Percentiles rank a stretch among this genome's conserved stretches.
Conservation (phyloP, 2,329 filamentous ascomycete species). For the Fusarium pseudograminearum region DNA sequence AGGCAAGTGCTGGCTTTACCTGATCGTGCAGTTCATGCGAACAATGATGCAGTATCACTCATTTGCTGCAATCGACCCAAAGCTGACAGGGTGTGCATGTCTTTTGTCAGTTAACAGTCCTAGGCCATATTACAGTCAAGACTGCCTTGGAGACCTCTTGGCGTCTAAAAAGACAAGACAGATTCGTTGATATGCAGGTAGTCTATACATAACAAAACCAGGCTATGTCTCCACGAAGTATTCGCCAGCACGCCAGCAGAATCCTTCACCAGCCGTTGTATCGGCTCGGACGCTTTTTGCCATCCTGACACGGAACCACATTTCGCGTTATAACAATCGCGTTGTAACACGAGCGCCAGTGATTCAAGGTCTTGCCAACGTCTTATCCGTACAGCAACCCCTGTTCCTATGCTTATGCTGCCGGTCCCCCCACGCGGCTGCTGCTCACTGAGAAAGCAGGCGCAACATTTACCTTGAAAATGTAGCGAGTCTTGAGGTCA, state of each 20-base stretch:
- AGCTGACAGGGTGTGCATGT: constrained; percentile 1
- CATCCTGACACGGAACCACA: not conserved
- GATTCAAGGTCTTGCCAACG: constrained; percentile 3
- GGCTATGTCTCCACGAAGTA: not conserved
- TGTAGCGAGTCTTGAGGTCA: constrained; percentile 24
- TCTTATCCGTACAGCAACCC: constrained; percentile 5
- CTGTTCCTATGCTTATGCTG: constrained; percentile 13
- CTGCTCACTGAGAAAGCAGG: constrained; percentile 24
- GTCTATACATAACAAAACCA: not conserved
- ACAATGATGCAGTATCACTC: not conserved
- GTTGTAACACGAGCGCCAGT: not conserved
- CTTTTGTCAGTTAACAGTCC: not conserved
- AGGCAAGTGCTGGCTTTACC: not conserved
- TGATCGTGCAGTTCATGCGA: constrained; percentile 8
- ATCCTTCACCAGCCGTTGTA: not conserved
- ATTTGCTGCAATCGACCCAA: constrained; percentile 1
- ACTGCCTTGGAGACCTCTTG: not conserved
- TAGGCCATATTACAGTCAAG: not conserved
- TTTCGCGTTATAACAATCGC: constrained; percentile 2
- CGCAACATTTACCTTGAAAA: constrained; percentile 34
- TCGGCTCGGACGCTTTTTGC: not conserved
- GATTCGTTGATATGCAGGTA: not conserved
- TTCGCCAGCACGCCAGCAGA: not conserved
- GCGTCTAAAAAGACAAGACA: not conserved
- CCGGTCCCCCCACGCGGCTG: constrained; percentile 15